Evolutionary conservation across 2,329 filamentous ascomycete species (phyloP), one percentile per base, ranked within the genome.

Genomic region (Penicillium sp.): DNA sequence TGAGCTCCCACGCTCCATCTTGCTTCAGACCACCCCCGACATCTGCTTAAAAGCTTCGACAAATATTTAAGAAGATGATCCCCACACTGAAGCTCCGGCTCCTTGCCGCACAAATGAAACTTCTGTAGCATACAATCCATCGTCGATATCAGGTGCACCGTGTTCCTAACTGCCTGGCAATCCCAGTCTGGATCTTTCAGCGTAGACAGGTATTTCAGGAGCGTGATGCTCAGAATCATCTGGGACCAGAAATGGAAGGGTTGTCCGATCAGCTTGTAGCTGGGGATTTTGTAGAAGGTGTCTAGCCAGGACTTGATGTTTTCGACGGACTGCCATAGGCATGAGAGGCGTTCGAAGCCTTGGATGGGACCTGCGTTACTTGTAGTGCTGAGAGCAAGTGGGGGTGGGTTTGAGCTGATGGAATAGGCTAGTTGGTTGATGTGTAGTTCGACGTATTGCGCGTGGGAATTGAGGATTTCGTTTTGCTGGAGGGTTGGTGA

Each of bases 181-280:
- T 79, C 72, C 76, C 76, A 79, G 3, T 69, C 72, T 16, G 73
- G 75, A 55, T 79, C 73, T 16, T 69, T 60, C 6, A 78, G 70
- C 4, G 69, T 74, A 0, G 72, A 72, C 7, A 79, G 66, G 22
- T 75, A 67, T 50, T 77, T 74, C 43, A 79, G 63, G 1, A 76
- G 61, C 2, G 70, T 72, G n/a, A 76, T 50, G 36, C 64, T 72
- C 6, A 69, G 69, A 27, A 75, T 67, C 49, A 79, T 69, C 47
- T 78, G 73, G 0, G 72, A 71, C 75, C 74, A 77, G 46, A 75
- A 73, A 37, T 72, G 67, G 53, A 77, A 77, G 0, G 75, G 69
- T 2, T 74, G 63, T 2, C 72, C 73, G 18, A 70, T 44, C 7
- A 73, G 62, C 2, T 65, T 62, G 2, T 66, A 58, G 36, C 59